phyloP scores from a whole-genome alignment of 768 basidiomycete genomes.

The Tephrocybe sp. region DNA sequence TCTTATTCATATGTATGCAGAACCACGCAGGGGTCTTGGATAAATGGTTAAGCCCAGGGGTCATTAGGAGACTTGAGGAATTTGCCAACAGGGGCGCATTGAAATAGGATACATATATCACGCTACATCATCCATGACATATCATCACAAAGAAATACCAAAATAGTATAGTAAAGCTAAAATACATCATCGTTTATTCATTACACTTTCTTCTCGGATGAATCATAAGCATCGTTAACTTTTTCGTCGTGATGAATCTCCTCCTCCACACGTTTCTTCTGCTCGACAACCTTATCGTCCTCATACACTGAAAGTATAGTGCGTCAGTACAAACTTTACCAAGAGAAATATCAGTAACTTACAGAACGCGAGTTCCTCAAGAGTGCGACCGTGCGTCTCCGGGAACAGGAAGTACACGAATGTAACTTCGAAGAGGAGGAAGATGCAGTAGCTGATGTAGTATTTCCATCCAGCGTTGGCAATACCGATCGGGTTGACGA shows the following conservation, averaged over 20 bases:
- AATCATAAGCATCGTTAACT: background rate
- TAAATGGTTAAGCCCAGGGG: too few relatives aligned
- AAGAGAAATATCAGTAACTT: conserved; percentile 20
- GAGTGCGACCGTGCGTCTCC: conserved; percentile 51
- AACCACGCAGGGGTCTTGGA: too few relatives aligned
- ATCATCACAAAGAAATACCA: too few relatives aligned
- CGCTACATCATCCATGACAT: too few relatives aligned
- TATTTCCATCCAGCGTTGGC: conserved; percentile 57
- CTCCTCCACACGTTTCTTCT: conserved; percentile 40
- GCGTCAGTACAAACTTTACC: too few relatives aligned
- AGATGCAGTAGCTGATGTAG: conserved; percentile 56
- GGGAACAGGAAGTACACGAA: conserved; percentile 66
- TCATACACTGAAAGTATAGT: conserved; percentile 40
- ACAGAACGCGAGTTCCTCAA: conserved; percentile 64
- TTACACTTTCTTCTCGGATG: background rate
- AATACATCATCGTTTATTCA: background rate
- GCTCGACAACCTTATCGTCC: conserved; percentile 38
- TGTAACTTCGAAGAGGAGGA: conserved; percentile 50
- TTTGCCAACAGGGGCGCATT: too few relatives aligned
- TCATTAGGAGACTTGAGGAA: too few relatives aligned
- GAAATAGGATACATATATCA: too few relatives aligned
- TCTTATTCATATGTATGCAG: too few relatives aligned
- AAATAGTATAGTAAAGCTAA: too few relatives aligned
- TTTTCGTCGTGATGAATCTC: conserved; percentile 29
- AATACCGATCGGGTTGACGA: conserved; percentile 66